phyloP scores from a whole-genome alignment of 2,329 filamentous ascomycete species.

The Arthrobotrys megalospora region DNA sequence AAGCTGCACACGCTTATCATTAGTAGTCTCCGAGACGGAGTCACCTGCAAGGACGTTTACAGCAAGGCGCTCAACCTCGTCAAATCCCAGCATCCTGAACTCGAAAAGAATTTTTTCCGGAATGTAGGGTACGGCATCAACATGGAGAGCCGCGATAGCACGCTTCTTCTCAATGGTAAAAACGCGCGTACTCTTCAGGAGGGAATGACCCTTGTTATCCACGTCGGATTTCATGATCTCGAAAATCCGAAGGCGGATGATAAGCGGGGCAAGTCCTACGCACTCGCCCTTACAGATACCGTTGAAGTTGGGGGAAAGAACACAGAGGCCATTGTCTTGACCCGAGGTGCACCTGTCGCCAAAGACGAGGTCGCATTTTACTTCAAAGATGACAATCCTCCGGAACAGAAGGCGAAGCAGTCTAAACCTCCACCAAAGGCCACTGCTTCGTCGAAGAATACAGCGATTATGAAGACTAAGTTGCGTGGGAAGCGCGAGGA shows the following conservation, averaged over 20 bases:
- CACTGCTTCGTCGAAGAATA: constrained; percentile 92
- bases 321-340: constrained; percentile 88
- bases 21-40: constrained; percentile 90
- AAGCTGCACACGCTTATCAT: constrained; percentile 89
- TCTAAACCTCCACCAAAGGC: constrained; percentile 76
- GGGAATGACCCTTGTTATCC: constrained; percentile 95
- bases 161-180: constrained; percentile 88
- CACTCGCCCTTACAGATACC: constrained; percentile 91
- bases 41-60: constrained; percentile 89
- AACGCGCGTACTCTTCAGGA: constrained; percentile 87
- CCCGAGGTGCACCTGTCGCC: constrained; percentile 90
- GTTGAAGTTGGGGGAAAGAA: constrained; percentile 81
- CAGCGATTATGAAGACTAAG: constrained; percentile 82
- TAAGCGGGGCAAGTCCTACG: constrained; percentile 90
- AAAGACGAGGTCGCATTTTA: constrained; percentile 97
- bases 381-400: constrained; percentile 95
- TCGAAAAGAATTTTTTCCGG: constrained; percentile 95
- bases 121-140: constrained; percentile 93
- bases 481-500: constrained; percentile 84
- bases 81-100: constrained; percentile 90
- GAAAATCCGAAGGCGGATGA: constrained; percentile 89
- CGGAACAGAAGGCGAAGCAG: constrained; percentile 87
- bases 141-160: constrained; percentile 88
- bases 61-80: constrained; percentile 85
- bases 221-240: constrained; percentile 89